These are phyloP conservation scores for Eimeria zaria DNA, from an alignment of 169 alveolate genomes.

Conservation along the genomic window DNA sequence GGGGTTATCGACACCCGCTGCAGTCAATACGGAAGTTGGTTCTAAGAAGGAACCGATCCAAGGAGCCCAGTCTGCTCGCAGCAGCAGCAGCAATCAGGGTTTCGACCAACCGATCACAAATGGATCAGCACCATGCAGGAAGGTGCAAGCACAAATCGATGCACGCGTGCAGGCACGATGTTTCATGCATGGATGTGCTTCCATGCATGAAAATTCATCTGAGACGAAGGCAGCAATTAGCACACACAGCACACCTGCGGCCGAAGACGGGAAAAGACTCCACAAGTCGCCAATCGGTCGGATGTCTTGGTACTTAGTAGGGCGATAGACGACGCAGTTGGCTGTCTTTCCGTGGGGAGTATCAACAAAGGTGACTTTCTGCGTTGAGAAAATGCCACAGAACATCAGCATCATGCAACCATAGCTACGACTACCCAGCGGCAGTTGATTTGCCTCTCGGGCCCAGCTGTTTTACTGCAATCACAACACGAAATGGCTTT, in stretches of 20 bases:
- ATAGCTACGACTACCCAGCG: not conserved
- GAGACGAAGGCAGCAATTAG: too few relatives aligned
- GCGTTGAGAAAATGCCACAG: too few relatives aligned
- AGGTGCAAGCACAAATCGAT: too few relatives aligned
- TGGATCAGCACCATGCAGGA: too few relatives aligned
- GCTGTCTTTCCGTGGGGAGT: slow-evolving; percentile 57
- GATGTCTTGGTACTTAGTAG: slow-evolving; percentile 75
- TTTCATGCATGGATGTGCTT: not conserved
- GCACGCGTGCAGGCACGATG: too few relatives aligned
- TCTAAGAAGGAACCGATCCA: slow-evolving; percentile 82
- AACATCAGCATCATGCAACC: too few relatives aligned
- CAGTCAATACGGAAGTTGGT: slow-evolving; percentile 58
- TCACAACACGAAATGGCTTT: not conserved
- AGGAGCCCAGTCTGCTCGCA: slow-evolving; percentile 83
- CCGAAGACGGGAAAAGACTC: slow-evolving; percentile 73
- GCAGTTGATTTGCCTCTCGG: not conserved
- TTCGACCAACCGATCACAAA: not conserved
- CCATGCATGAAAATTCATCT: too few relatives aligned
- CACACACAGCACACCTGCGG: slow-evolving; percentile 44
- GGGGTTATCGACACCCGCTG: slow-evolving; percentile 56
- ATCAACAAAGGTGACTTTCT: slow-evolving; percentile 54
- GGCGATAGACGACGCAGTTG: slow-evolving; percentile 80
- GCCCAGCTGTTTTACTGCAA: not conserved
- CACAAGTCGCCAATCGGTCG: slow-evolving; percentile 70
- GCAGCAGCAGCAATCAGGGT: not conserved